These are phyloP conservation scores for Fusarium proliferatum DNA, from an alignment of 2,329 filamentous ascomycete genomes.

Conservation along the genomic window DNA sequence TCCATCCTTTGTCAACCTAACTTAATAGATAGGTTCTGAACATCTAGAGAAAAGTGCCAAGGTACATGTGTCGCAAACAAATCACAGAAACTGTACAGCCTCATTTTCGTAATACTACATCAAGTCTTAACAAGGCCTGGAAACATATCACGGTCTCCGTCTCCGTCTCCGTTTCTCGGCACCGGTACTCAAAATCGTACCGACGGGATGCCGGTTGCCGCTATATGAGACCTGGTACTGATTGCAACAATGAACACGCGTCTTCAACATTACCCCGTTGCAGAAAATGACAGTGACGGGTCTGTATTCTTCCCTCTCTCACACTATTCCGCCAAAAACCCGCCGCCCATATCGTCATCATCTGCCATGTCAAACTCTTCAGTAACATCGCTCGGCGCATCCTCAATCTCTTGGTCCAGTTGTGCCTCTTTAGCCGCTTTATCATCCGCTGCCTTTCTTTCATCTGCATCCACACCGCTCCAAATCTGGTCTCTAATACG, in stretches of 20 bases:
- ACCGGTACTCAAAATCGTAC: background rate
- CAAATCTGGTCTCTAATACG: constrained; percentile 81
- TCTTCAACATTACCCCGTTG: background rate
- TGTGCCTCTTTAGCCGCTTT: constrained; percentile 52
- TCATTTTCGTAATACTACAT: background rate
- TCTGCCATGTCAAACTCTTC: constrained; percentile 57
- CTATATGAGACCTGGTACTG: too few species aligned
- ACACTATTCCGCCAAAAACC: constrained; percentile 56
- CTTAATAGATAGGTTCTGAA: background rate
- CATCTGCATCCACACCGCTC: constrained; percentile 62
- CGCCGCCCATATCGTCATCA: constrained; percentile 59
- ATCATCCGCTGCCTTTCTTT: constrained; percentile 55
- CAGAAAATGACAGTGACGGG: background rate
- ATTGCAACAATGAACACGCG: background rate
- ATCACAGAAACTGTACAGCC: constrained; percentile 1
- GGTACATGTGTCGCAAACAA: background rate
- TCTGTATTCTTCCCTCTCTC: background rate
- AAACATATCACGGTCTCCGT: background rate
- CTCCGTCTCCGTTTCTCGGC: background rate
- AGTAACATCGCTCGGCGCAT: constrained; percentile 55
- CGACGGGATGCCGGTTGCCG: background rate
- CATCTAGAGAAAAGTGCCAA: background rate
- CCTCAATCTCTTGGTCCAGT: constrained; percentile 50
- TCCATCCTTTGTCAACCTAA: background rate
- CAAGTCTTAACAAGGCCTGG: background rate